Evolutionary conservation across 2,329 filamentous ascomycete species (phyloP).

Genomic region (Penicillium sp.): DNA sequence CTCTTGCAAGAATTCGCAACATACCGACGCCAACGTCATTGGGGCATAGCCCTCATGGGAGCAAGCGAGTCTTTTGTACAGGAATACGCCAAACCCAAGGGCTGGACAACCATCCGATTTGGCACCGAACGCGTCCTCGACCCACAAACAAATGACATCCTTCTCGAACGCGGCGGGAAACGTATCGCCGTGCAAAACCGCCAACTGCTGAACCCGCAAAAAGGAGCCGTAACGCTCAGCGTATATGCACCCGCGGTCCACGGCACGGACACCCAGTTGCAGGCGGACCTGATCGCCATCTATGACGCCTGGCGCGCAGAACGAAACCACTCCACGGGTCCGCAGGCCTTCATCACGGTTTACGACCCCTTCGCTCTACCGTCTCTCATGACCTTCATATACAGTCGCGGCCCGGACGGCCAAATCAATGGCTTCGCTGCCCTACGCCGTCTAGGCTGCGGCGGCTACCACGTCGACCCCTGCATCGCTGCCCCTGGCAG

Average conservation of each 20-base stretch:
- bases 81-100: slow-evolving; percentile 26
- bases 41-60: slow-evolving; percentile 39
- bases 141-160: slow-evolving; percentile 40
- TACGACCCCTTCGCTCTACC: slow-evolving; percentile 43
- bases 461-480: slow-evolving; percentile 45
- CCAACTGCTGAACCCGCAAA: slow-evolving; percentile 36
- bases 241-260: slow-evolving; percentile 35
- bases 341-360: slow-evolving; percentile 43
- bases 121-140: slow-evolving; percentile 42
- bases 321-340: slow-evolving; percentile 30
- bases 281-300: slow-evolving; percentile 33
- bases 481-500: slow-evolving; percentile 36
- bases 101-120: slow-evolving; percentile 40
- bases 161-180: slow-evolving; percentile 37
- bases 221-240: slow-evolving; percentile 35
- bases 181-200: slow-evolving; percentile 38
- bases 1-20: slow-evolving; percentile 37
- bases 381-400: slow-evolving; percentile 43
- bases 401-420: slow-evolving; percentile 32
- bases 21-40: slow-evolving; percentile 32
- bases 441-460: slow-evolving; percentile 37
- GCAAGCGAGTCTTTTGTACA: slow-evolving; percentile 33
- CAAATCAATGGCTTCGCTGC: slow-evolving; percentile 40
- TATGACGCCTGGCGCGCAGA: slow-evolving; percentile 41
- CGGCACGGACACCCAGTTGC: slow-evolving; percentile 29